Conservation (phyloP, 495 filamentous ascomycete genomes). For the Articulospora tetracladia region DNA sequence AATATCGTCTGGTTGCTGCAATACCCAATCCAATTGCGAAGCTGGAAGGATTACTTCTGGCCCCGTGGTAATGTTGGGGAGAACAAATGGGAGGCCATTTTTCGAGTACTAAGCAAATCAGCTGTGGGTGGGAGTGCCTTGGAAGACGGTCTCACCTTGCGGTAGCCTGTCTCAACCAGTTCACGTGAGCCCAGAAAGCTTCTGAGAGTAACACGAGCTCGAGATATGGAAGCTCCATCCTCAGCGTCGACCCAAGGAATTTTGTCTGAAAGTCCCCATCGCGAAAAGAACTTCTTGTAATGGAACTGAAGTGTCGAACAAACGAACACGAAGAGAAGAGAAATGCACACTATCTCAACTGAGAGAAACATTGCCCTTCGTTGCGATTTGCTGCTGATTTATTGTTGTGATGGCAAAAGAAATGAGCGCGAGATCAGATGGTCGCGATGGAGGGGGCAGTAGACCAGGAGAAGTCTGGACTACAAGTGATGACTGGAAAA, state of each 20-base stretch:
- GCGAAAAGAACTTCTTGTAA: slow-evolving; percentile 4
- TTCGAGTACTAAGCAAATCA: slow-evolving; percentile 34
- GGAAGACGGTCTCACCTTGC: slow-evolving; percentile 3
- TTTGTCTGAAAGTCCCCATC: not conserved
- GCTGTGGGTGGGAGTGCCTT: not conserved
- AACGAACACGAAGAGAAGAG: not conserved
- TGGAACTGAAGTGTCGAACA: not conserved
- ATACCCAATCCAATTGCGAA: slow-evolving; percentile 36
- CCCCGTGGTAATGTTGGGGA: slow-evolving; percentile 35
- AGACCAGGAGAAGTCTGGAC: too few species aligned
- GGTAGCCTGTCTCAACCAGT: slow-evolving; percentile 10
- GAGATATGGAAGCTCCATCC: not conserved
- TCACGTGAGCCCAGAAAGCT: slow-evolving; percentile 6
- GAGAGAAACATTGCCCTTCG: not conserved
- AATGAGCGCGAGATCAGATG: too few species aligned
- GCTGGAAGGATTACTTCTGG: slow-evolving; percentile 42
- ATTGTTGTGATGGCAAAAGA: too few species aligned
- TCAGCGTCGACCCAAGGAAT: slow-evolving; percentile 12
- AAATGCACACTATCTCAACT: not conserved
- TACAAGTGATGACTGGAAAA: too few species aligned
- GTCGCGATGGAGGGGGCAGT: too few species aligned
- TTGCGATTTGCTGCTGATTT: too few species aligned
- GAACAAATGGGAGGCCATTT: slow-evolving; percentile 30
- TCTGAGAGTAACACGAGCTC: slow-evolving; percentile 1
- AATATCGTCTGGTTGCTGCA: slow-evolving; percentile 40